phyloP scores from a whole-genome alignment of 2,329 filamentous ascomycete species.

The Ophiostoma australiae region DNA sequence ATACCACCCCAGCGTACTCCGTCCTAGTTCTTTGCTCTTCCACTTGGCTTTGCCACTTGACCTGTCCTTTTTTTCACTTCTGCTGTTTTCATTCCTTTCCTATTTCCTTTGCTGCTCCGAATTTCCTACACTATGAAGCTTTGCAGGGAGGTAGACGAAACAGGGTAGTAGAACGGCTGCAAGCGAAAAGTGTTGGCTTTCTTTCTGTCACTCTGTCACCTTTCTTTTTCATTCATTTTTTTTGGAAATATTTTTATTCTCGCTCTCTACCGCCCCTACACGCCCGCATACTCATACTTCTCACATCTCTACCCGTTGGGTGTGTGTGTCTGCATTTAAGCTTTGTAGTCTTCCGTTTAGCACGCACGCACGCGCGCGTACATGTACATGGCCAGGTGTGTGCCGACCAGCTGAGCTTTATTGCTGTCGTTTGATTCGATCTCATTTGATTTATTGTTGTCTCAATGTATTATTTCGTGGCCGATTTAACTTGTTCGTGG shows the following conservation, averaged over 20 bases:
- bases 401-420: not conserved
- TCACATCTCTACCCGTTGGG: not conserved
- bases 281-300: not conserved
- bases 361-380: not conserved
- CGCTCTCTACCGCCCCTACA: not conserved
- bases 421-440: not conserved
- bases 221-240: not conserved
- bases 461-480: not conserved
- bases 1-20: not conserved
- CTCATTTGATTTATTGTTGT: not conserved
- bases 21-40: not conserved
- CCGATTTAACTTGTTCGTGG: not conserved
- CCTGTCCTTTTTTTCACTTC: not conserved
- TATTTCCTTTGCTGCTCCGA: not conserved
- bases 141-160: not conserved
- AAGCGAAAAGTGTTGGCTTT: not conserved
- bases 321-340: not conserved
- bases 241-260: too few relatives aligned
- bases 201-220: not conserved
- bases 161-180: constrained; percentile 2
- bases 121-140: not conserved
- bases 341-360: not conserved
- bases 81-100: not conserved
- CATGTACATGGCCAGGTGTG: not conserved
- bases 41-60: not conserved